Percentiles rank a stretch among this genome's conserved stretches.
These are phyloP conservation scores for Neoboletus brunneissimus DNA, from an alignment of 768 basidiomycete species.

Conservation along the genomic window DNA sequence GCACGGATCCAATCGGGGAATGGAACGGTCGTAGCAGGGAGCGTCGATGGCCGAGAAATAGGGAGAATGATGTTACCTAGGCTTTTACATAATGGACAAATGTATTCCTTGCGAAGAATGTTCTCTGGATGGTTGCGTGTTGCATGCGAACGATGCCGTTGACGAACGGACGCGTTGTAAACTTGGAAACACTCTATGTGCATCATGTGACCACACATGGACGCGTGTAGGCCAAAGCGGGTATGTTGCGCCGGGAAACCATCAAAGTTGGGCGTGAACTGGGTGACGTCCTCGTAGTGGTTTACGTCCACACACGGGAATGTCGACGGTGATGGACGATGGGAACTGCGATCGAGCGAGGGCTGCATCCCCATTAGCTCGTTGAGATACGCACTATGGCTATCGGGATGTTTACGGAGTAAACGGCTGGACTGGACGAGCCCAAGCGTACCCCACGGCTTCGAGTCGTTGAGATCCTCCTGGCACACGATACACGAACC, in stretches of 20 bases:
- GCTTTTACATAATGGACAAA: slow-evolving; percentile 96
- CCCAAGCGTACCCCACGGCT: slow-evolving; percentile 83
- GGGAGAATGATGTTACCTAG: slow-evolving; percentile 93
- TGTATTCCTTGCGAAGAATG: slow-evolving; percentile 90
- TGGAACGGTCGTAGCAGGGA: slow-evolving; percentile 47
- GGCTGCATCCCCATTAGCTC: slow-evolving; percentile 63
- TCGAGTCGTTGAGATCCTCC: slow-evolving; percentile 74
- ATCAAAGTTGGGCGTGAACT: slow-evolving; percentile 64
- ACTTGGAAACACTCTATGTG: slow-evolving; percentile 92
- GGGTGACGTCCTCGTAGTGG: slow-evolving; percentile 27
- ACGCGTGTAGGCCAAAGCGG: slow-evolving; percentile 81
- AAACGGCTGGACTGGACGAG: slow-evolving; percentile 86
- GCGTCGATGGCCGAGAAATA: slow-evolving; percentile 52
- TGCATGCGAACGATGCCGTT: slow-evolving; percentile 83
- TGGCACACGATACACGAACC: slow-evolving; percentile 99
- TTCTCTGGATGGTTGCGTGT: slow-evolving; percentile 93
- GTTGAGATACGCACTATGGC: slow-evolving; percentile 56
- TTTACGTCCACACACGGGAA: slow-evolving; percentile 31
- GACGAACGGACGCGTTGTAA: slow-evolving; percentile 82
- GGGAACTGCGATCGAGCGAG: slow-evolving; percentile 59
- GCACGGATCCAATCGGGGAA: slow-evolving; percentile 90
- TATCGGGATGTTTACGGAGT: slow-evolving; percentile 74
- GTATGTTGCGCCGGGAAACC: slow-evolving; percentile 70
- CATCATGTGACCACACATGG: slow-evolving; percentile 96
- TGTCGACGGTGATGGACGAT: slow-evolving; percentile 30